Evolutionary conservation across 148 eudicot genomes (phyloP).

Genomic region (Euryodendron excelsum): DNA sequence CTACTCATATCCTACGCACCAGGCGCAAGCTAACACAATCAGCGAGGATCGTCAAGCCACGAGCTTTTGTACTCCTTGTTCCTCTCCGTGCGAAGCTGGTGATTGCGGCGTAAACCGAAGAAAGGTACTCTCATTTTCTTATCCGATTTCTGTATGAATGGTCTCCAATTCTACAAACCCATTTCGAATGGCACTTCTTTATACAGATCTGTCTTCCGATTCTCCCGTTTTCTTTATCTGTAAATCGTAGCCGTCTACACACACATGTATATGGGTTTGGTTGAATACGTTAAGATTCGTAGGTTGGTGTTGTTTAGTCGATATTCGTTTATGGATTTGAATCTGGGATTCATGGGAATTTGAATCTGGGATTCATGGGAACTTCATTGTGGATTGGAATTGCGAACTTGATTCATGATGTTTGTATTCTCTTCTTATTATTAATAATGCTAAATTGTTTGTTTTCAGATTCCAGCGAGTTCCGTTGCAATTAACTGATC

Average conservation of each 20-base stretch:
- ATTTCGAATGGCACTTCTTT: background rate
- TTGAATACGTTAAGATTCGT: background rate
- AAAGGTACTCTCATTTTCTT: background rate
- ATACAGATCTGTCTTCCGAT: background rate
- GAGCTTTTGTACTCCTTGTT: too few species aligned
- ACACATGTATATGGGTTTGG: too few species aligned
- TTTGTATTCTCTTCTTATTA: too few species aligned
- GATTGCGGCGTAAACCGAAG: background rate
- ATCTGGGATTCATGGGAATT: background rate
- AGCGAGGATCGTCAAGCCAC: too few species aligned
- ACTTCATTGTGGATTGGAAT: background rate
- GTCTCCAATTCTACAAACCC: background rate
- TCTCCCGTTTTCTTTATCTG: background rate
- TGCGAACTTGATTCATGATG: background rate
- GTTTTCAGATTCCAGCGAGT: constrained; percentile 1
- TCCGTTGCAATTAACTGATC: background rate
- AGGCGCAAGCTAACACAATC: background rate
- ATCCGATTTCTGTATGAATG: background rate
- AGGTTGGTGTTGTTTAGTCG: background rate
- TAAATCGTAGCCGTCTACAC: too few species aligned
- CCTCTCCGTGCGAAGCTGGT: background rate
- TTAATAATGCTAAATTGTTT: background rate
- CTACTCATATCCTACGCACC: background rate
- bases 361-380: too few species aligned
- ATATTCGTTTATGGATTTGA: background rate